phyloP scores from a whole-genome alignment of 1,139 yeast genomes.

The Pichia kudriavzevii region DNA sequence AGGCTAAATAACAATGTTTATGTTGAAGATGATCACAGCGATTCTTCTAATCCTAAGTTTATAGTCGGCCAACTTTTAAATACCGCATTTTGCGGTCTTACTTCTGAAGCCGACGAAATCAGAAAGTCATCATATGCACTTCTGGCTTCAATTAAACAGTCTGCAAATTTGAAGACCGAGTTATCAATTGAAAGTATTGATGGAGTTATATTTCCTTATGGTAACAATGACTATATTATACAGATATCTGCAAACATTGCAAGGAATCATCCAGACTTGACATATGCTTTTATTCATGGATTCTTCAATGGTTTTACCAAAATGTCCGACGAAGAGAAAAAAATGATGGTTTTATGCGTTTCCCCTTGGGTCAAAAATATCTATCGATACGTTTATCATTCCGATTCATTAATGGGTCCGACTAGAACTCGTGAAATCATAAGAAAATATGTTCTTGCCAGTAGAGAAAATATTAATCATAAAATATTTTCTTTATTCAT shows the following conservation, averaged over 20 bases:
- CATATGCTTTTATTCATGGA: constrained; percentile 55
- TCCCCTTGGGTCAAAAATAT: constrained; percentile 78
- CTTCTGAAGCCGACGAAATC: constrained; percentile 51
- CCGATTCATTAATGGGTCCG: constrained; percentile 50
- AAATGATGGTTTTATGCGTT: constrained; percentile 45
- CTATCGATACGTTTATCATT: constrained; percentile 47
- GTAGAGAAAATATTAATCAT: constrained; percentile 38
- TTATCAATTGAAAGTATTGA: constrained; percentile 49
- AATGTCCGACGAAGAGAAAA: constrained; percentile 29
- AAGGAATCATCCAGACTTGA: constrained; percentile 46
- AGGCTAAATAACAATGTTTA: constrained; percentile 25
- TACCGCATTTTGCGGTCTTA: constrained; percentile 60
- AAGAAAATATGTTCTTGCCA: constrained; percentile 54
- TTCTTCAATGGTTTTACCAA: constrained; percentile 51
- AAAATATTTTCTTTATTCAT: constrained; percentile 49
- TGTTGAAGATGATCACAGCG: constrained; percentile 21
- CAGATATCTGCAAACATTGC: constrained; percentile 56
- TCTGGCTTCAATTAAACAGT: constrained; percentile 54
- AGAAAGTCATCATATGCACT: constrained; percentile 59
- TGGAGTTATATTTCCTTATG: constrained; percentile 66
- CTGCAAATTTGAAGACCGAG: constrained; percentile 57
- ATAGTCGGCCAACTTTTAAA: constrained; percentile 58
- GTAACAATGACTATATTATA: constrained; percentile 57
- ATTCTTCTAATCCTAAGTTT: constrained; percentile 24
- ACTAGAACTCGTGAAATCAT: constrained; percentile 55